These are phyloP conservation scores for Haematococcus lacustris DNA, from an alignment of 139 green algal species.

Conservation along the genomic window DNA sequence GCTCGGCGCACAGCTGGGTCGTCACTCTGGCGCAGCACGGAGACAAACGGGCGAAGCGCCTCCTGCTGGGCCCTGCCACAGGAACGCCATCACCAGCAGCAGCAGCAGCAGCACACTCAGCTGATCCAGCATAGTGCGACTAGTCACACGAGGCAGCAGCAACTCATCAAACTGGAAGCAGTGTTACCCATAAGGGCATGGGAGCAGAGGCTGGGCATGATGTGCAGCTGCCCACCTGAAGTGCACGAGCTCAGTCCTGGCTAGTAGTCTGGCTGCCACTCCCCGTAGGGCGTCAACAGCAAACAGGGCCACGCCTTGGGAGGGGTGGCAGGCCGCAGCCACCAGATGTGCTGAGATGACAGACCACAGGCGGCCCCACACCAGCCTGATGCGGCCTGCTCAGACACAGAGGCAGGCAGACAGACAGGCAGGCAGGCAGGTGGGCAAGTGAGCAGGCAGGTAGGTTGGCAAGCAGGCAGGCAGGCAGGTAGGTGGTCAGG, in stretches of 20 bases:
- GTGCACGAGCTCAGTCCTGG: slow-evolving; percentile 68
- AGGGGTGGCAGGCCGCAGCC: slow-evolving; percentile 62
- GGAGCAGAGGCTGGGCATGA: too few relatives aligned
- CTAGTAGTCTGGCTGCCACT: slow-evolving; percentile 63
- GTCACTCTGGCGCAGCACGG: slow-evolving; percentile 70
- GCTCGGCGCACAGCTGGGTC: slow-evolving; percentile 9
- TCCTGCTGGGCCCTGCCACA: slow-evolving; percentile 46
- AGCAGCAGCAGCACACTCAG: too few relatives aligned
- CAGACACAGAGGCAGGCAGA: neutral
- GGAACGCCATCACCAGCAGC: neutral
- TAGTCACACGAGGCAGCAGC: too few relatives aligned
- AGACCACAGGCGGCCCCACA: slow-evolving; percentile 83
- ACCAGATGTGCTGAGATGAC: slow-evolving; percentile 76
- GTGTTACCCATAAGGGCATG: too few relatives aligned
- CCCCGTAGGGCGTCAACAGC: slow-evolving; percentile 71
- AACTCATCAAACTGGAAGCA: too few relatives aligned
- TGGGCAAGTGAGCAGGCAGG: neutral
- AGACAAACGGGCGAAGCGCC: slow-evolving; percentile 81
- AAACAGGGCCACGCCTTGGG: slow-evolving; percentile 29
- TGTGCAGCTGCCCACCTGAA: too few relatives aligned
- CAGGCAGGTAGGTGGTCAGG: neutral
- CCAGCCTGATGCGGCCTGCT: slow-evolving; percentile 73
- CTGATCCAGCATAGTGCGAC: too few relatives aligned
- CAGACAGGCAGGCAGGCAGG: neutral
- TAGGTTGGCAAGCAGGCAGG: neutral